phyloP scores from a whole-genome alignment of 495 filamentous ascomycete species.

The Trichoderma gamsii region DNA sequence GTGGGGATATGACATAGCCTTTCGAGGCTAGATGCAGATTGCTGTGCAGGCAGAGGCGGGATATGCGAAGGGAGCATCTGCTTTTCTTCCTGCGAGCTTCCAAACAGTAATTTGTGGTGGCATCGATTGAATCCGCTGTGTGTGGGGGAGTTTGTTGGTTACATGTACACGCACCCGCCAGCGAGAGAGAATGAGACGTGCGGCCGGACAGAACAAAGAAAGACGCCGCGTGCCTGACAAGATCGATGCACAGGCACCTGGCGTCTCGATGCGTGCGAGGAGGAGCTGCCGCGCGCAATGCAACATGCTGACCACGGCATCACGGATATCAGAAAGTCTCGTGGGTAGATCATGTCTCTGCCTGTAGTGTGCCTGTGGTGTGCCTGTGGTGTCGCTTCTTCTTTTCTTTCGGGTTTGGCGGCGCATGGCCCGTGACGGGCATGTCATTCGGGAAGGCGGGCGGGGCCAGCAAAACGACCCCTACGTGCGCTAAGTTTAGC shows the following conservation, averaged over 20 bases:
- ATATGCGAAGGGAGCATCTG: background rate
- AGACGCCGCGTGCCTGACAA: background rate
- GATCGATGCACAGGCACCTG: background rate
- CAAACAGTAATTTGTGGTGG: too few species aligned
- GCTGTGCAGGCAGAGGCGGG: background rate
- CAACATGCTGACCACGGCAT: background rate
- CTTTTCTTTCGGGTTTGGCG: background rate
- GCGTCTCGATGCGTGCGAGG: background rate
- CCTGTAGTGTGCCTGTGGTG: background rate
- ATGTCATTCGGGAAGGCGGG: constrained; percentile 9
- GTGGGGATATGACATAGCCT: constrained; percentile 9
- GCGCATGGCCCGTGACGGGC: constrained; percentile 11
- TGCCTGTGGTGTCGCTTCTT: background rate
- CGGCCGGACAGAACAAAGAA: background rate
- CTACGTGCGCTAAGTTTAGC: constrained; percentile 2
- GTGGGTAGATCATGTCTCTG: constrained; percentile 1
- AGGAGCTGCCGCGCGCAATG: background rate
- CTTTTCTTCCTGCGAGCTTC: too few species aligned
- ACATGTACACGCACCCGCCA: too few species aligned
- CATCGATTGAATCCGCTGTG: too few species aligned
- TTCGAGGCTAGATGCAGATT: background rate
- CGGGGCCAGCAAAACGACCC: constrained; percentile 1
- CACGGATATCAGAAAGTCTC: background rate
- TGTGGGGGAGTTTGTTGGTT: background rate
- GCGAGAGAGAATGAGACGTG: background rate